These are phyloP conservation scores for Rhytidiadelphus loreus DNA, from an alignment of 225 moss, liverwort and hornwort species.

Conservation along the genomic window DNA sequence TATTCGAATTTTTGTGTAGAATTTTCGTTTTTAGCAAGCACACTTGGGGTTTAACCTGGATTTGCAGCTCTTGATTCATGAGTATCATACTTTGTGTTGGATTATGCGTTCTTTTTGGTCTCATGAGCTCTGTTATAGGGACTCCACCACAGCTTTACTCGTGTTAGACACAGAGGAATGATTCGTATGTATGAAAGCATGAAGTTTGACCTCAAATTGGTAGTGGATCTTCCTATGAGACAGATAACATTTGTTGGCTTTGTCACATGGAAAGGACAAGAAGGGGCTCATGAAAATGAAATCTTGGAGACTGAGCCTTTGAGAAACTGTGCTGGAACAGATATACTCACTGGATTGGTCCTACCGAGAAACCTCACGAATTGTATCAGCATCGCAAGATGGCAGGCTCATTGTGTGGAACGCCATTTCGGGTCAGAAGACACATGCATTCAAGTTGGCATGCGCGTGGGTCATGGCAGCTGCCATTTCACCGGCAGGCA, in stretches of 20 bases:
- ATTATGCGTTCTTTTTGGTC: not conserved
- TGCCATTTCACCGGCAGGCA: constrained; percentile 83
- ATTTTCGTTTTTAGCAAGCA: not conserved
- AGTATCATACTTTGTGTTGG: not conserved
- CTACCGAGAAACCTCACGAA: constrained; percentile 71
- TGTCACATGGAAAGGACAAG: not conserved
- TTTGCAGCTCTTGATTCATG: not conserved
- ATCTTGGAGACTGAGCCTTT: not conserved
- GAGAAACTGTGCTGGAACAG: constrained; percentile 20
- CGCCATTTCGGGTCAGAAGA: constrained; percentile 92
- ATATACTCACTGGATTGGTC: constrained; percentile 98
- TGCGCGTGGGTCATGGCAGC: constrained; percentile 99
- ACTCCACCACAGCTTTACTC: not conserved
- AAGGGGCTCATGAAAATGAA: not conserved
- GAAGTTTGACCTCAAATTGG: not conserved
- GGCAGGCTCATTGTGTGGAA: constrained; percentile 98
- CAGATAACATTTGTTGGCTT: not conserved
- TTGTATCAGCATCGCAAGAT: constrained; percentile 92
- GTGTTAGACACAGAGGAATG: not conserved
- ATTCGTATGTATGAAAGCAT: not conserved
- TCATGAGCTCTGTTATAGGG: not conserved
- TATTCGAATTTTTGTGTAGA: not conserved
- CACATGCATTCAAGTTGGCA: constrained; percentile 82
- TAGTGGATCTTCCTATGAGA: not conserved
- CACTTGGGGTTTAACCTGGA: not conserved